Percentiles rank a stretch among this genome's conserved stretches.
phyloP scores from a whole-genome alignment of 495 filamentous ascomycete genomes.

The Choiromyces venosus region DNA sequence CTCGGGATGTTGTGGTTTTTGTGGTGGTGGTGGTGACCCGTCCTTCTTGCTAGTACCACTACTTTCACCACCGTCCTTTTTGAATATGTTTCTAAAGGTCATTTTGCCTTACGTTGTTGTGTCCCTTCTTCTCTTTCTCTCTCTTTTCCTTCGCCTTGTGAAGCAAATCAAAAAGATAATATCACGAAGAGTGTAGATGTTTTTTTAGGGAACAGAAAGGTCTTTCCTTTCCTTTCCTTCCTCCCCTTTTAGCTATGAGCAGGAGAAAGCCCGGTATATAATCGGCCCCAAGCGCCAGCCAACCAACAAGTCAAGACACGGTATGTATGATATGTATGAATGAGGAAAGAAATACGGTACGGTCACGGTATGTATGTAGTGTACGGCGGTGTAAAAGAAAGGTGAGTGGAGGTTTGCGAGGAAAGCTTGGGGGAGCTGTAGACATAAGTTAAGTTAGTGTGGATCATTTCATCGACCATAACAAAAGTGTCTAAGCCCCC shows the following conservation, averaged over 20 bases:
- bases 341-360: not conserved
- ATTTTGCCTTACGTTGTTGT: not conserved
- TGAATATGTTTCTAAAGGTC: not conserved
- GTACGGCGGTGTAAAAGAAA: not conserved
- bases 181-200: not conserved
- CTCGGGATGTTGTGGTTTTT: slow-evolving; percentile 49
- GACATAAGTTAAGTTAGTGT: too few relatives aligned
- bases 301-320: not conserved
- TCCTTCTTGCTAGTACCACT: not conserved
- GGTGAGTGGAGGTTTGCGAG: not conserved
- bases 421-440: not conserved
- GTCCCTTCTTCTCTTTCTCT: too few relatives aligned
- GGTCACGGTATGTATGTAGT: not conserved
- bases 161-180: not conserved
- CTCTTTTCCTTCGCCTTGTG: not conserved
- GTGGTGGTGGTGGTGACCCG: not conserved
- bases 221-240: not conserved
- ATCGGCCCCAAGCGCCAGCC: not conserved
- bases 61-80: not conserved
- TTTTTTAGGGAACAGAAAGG: not conserved
- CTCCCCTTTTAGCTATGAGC: not conserved
- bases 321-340: not conserved
- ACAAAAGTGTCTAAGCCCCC: not conserved
- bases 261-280: not conserved
- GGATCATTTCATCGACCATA: not conserved